These are phyloP conservation scores for Lactarius hengduanensis DNA, from an alignment of 768 basidiomycete species.

Conservation along the genomic window DNA sequence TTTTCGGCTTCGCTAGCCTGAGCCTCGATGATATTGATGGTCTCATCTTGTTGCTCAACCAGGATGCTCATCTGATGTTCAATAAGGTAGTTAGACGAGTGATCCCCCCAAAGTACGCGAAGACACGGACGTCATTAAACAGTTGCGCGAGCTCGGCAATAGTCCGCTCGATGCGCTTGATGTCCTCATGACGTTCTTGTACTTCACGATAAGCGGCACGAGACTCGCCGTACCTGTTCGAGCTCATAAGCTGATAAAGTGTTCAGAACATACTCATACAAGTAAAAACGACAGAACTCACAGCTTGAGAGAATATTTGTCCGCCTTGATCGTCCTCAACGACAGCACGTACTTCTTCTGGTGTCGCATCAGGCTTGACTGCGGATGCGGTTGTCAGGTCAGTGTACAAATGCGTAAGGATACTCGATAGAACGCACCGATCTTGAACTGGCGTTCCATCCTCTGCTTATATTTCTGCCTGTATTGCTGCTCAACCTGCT, in stretches of 20 bases:
- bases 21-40: conserved; percentile 77
- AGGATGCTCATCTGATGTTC: conserved; percentile 80
- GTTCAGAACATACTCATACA: not conserved
- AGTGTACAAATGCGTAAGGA: not conserved
- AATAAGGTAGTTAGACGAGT: not conserved
- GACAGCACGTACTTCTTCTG: conserved; percentile 70
- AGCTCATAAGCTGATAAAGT: conserved; percentile 70
- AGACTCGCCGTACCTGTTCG: conserved; percentile 88
- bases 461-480: conserved; percentile 62
- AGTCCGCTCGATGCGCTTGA: conserved; percentile 93
- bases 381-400: not conserved
- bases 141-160: conserved; percentile 90
- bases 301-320: conserved; percentile 80
- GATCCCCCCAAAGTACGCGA: not conserved
- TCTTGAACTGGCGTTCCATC: conserved; percentile 73
- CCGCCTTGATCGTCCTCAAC: conserved; percentile 62
- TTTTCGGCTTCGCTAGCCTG: conserved; percentile 73
- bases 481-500: conserved; percentile 70
- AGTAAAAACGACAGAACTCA: conserved; percentile 31
- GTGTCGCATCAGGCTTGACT: conserved; percentile 88
- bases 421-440: conserved; percentile 47
- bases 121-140: conserved; percentile 82
- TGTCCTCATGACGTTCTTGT: conserved; percentile 95
- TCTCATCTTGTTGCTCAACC: conserved; percentile 93
- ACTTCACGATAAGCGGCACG: conserved; percentile 92